Percentiles rank a stretch among this genome's conserved stretches.
These are phyloP conservation scores for Nitzschia putrida DNA, from an alignment of 108 stramenopile genomes.

Conservation along the genomic window DNA sequence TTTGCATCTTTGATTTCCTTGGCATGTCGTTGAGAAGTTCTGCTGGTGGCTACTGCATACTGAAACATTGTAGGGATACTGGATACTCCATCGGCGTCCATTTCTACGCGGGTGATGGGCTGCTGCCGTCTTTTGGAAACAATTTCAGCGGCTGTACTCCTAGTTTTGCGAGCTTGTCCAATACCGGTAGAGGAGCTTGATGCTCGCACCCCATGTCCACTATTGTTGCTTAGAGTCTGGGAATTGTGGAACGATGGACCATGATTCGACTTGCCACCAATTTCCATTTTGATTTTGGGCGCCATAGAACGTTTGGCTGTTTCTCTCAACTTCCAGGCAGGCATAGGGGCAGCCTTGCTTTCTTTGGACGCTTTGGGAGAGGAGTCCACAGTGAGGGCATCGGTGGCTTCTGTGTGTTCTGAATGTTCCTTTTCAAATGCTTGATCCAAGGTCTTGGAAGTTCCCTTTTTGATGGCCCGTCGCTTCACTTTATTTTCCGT, in stretches of 20 bases:
- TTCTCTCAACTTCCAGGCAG: not conserved
- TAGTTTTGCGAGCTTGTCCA: not conserved
- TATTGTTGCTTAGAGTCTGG: not conserved
- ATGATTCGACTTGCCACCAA: not conserved
- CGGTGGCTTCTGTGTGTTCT: too few species aligned
- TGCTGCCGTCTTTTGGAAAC: not conserved
- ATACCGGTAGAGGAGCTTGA: not conserved
- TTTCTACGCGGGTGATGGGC: not conserved
- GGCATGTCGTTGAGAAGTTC: too few species aligned
- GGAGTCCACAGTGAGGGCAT: too few species aligned
- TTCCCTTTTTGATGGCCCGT: too few species aligned
- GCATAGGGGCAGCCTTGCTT: not conserved
- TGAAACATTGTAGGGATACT: slow-evolving; percentile 5
- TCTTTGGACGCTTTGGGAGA: too few species aligned
- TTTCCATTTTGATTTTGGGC: slow-evolving; percentile 1
- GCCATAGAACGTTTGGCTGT: not conserved
- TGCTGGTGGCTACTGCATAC: not conserved
- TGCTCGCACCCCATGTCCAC: not conserved
- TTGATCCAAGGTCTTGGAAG: too few species aligned
- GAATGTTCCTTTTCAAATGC: too few species aligned
- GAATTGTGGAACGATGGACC: not conserved
- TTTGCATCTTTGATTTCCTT: too few species aligned
- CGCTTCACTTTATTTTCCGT: too few species aligned
- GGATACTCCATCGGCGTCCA: not conserved
- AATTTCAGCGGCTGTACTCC: slow-evolving; percentile 4